These are phyloP conservation scores for Microstegium vimineum DNA, from an alignment of 176 grass and related monocot species.

Conservation along the genomic window DNA sequence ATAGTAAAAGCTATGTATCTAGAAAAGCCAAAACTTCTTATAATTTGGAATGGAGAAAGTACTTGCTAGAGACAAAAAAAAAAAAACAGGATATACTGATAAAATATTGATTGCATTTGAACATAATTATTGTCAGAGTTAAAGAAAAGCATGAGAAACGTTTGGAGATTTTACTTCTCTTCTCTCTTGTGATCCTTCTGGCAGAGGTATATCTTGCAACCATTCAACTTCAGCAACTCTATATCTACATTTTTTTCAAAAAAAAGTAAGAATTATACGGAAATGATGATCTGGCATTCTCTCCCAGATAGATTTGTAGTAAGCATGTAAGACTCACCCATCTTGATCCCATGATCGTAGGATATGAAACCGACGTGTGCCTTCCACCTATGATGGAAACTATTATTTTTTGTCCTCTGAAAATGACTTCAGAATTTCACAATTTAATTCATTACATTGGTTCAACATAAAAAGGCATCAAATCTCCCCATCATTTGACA, in stretches of 20 bases:
- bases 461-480: conserved; percentile 7
- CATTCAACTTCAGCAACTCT: conserved; percentile 98
- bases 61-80: background rate
- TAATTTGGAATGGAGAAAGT: too few species aligned
- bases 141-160: conserved; percentile 19
- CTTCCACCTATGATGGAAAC: conserved; percentile 81
- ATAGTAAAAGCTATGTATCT: too few species aligned
- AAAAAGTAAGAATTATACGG: conserved; percentile 18
- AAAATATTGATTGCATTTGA: background rate
- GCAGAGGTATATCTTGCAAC: conserved; percentile 69
- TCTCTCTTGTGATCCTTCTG: conserved; percentile 73
- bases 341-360: conserved; percentile 89
- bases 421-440: conserved; percentile 21
- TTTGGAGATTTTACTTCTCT: conserved; percentile 56
- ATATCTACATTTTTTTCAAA: conserved; percentile 46
- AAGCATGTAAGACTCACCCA: conserved; percentile 61
- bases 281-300: background rate
- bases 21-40: too few species aligned
- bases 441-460: conserved; percentile 21
- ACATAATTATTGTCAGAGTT: background rate
- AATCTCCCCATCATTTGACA: background rate
- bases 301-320: conserved; percentile 12
- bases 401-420: conserved; percentile 20
- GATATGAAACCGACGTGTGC: conserved; percentile 70
- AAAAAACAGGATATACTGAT: background rate